Evolutionary conservation across 2,329 filamentous ascomycete species (phyloP).

Genomic region (Diaporthe citri): DNA sequence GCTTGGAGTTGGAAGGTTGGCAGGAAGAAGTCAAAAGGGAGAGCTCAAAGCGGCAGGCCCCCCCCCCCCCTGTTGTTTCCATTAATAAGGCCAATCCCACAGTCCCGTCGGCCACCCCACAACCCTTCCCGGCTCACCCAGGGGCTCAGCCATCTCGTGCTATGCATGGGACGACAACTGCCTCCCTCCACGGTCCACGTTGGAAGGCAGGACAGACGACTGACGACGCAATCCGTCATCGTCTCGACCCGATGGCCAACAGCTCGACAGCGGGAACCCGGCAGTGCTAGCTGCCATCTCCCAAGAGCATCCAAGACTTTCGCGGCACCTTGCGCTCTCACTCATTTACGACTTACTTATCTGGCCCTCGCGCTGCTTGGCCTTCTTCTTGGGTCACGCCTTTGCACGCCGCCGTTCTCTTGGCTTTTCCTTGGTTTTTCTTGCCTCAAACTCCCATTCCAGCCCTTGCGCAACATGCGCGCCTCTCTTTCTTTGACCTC

Average conservation of each 20-base stretch:
- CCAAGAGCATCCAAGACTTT: constrained; percentile 12
- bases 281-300: background rate
- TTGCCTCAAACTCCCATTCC: constrained; percentile 11
- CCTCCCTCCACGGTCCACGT: background rate
- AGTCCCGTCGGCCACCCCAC: constrained; percentile 18
- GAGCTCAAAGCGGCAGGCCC: background rate
- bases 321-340: background rate
- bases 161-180: background rate
- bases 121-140: background rate
- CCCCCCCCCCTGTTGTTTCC: background rate
- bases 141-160: constrained; percentile 23
- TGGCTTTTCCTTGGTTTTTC: constrained; percentile 25
- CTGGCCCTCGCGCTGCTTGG: constrained; percentile 28
- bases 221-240: constrained; percentile 22
- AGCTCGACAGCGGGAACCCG: background rate
- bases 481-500: constrained; percentile 2
- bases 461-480: constrained; percentile 4
- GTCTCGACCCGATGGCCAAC: background rate
- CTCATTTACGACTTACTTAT: constrained; percentile 29
- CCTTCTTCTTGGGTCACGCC: constrained; percentile 10
- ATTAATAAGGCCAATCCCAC: constrained; percentile 5
- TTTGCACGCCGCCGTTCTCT: constrained; percentile 12
- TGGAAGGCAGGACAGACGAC: constrained; percentile 1
- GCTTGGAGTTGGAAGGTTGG: background rate
- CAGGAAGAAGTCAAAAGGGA: background rate